Base-by-base conservation (phyloP, 2,329 filamentous ascomycete genomes). In the Chrysosporium keratinophilum region DNA sequence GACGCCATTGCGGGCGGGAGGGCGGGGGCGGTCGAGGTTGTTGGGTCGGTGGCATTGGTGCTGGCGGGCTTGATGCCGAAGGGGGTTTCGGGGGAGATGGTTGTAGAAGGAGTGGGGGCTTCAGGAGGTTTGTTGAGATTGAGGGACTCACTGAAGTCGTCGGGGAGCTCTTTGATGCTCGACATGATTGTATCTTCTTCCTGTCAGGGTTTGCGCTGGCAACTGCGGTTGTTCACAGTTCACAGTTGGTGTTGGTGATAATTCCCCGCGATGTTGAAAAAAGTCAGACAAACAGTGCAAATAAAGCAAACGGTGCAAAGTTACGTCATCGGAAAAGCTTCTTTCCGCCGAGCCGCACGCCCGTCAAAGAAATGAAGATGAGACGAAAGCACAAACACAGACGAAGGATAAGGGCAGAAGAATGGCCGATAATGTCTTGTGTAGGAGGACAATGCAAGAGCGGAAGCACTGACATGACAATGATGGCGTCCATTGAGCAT, bases 1-100 rank as follows among this genome's bases (percentile, higher is more conserved):
- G 76, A 76, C 15, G 77, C 78, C 73, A 83, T 80, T 3, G 71
- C 72, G 0, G 81, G 80, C 4, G 82, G 81, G 57, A 83, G 69
- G 11, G 72, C 68, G 5, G 78, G 66, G 19, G 60, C 59, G 0
- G 66, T 69, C 6, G 78, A 63, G 54, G 23, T 43, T 31, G 59
- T 59, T 0, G 64, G 64, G 31, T 67, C 23, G 23, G 23, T 23
- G 11, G 17, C 2, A 51, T 5, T 19, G 41, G 40, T 20, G 9
- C 28, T n/a, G 17, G 31, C 1, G 53, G 67, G 62, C 41, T 72
- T 69, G 57, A 71, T 69, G 3, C 66, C 69, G 55, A 73, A 70
- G 12, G 67, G 69, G 28, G 63, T 61, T 53, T 70, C 64, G 42
- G 68, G 66, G 14, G 45, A 62, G 54, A 51, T 59, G 59, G 49